Conservation (phyloP, 2,329 filamentous ascomycete species). For the Aureobasidium pullulans region DNA sequence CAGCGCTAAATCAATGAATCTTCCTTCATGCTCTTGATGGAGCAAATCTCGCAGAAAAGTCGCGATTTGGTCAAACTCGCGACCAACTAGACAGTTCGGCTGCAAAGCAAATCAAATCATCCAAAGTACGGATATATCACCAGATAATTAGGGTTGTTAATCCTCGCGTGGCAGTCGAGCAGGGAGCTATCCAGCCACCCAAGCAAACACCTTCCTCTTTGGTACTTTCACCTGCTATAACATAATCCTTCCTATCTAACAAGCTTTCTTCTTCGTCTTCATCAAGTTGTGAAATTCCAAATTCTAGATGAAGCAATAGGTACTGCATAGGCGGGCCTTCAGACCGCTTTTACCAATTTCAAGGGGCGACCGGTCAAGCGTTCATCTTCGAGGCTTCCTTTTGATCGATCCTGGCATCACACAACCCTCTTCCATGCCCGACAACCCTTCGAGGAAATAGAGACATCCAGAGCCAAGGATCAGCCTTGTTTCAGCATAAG, state of each 20-base stretch:
- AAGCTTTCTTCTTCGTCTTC: background rate
- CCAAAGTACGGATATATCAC: background rate
- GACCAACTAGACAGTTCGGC: background rate
- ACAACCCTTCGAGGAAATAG: background rate
- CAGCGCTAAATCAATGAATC: background rate
- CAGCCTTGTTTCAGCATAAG: constrained; percentile 10
- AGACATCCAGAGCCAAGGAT: background rate
- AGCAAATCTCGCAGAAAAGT: background rate
- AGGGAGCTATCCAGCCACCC: background rate
- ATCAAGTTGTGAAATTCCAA: background rate
- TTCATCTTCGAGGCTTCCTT: background rate
- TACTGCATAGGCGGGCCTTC: background rate
- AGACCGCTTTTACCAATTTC: background rate
- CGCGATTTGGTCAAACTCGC: background rate
- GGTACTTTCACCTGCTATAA: background rate
- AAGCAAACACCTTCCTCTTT: constrained; percentile 6
- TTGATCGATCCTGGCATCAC: background rate
- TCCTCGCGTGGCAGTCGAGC: background rate
- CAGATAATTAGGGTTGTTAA: background rate
- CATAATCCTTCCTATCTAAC: background rate
- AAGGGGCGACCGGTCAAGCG: background rate
- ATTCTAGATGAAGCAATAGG: background rate
- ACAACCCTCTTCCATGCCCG: background rate
- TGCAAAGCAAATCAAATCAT: background rate
- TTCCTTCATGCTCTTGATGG: background rate